Conservation (phyloP, 2,329 filamentous ascomycete species). For the Chrysoporthe austroafricana region DNA sequence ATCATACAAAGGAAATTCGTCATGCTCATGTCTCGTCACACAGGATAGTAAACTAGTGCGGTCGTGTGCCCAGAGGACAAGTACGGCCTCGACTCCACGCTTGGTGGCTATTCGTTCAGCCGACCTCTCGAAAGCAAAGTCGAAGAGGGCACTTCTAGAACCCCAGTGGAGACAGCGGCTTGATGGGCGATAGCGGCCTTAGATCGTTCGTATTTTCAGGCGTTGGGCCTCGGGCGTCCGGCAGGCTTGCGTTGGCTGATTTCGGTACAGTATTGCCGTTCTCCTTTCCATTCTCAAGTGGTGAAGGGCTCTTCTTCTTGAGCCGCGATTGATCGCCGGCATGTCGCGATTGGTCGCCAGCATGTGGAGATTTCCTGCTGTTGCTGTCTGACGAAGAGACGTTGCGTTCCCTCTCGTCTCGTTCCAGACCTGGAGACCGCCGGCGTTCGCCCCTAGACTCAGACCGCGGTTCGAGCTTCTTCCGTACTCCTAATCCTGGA, state of each 20-base stretch:
- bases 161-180: slow-evolving; percentile 66
- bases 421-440: slow-evolving; percentile 15
- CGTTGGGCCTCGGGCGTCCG: slow-evolving; percentile 38
- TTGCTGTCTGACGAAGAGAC: slow-evolving; percentile 67
- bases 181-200: slow-evolving; percentile 66
- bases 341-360: slow-evolving; percentile 38
- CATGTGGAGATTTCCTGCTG: slow-evolving; percentile 54
- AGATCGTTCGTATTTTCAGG: slow-evolving; percentile 43
- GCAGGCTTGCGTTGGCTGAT: slow-evolving; percentile 44
- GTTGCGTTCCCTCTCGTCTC: slow-evolving; percentile 49
- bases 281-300: slow-evolving; percentile 41
- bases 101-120: slow-evolving; percentile 14
- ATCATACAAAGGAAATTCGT: slow-evolving; percentile 32
- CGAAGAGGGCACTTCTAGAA: slow-evolving; percentile 44
- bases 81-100: slow-evolving; percentile 23
- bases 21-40: slow-evolving; percentile 33
- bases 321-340: slow-evolving; percentile 40
- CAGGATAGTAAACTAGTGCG: slow-evolving; percentile 21
- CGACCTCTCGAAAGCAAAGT: slow-evolving; percentile 30
- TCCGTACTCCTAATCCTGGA: slow-evolving; percentile 44
- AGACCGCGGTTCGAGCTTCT: slow-evolving; percentile 25
- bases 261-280: slow-evolving; percentile 19
- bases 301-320: slow-evolving; percentile 49
- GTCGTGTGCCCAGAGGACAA: slow-evolving; percentile 25
- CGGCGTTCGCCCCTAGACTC: slow-evolving; percentile 25